Conservation (phyloP, 345 rosid genomes). For the Capsella bursapastoris region DNA sequence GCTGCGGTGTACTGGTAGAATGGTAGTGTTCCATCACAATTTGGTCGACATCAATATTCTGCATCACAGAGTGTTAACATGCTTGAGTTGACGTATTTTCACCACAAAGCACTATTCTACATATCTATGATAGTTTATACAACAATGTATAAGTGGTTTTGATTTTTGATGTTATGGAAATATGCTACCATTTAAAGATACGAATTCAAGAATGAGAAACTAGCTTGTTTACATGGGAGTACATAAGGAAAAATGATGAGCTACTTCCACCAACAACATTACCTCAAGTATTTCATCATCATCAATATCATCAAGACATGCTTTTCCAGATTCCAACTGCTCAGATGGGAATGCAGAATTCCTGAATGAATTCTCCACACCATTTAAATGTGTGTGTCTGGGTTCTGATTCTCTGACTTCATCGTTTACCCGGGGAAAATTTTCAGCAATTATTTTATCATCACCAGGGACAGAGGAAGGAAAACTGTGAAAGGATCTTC, state of each 20-base stretch:
- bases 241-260: slow-evolving; percentile 13
- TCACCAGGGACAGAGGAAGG: slow-evolving; percentile 40
- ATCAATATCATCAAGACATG: slow-evolving; percentile 64
- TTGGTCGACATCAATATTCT: slow-evolving; percentile 93
- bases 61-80: slow-evolving; percentile 44
- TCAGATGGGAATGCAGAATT: slow-evolving; percentile 46
- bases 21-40: slow-evolving; percentile 88
- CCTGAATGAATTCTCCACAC: slow-evolving; percentile 42
- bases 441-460: slow-evolving; percentile 44
- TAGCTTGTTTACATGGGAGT: slow-evolving; percentile 8
- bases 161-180: background rate
- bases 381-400: slow-evolving; percentile 39
- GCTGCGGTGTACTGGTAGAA: slow-evolving; percentile 72
- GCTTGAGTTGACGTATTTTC: slow-evolving; percentile 36
- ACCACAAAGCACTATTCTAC: slow-evolving; percentile 48
- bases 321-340: slow-evolving; percentile 44
- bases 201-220: slow-evolving; percentile 1
- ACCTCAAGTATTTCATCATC: slow-evolving; percentile 92
- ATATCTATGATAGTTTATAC: slow-evolving; percentile 12
- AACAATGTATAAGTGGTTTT: slow-evolving; percentile 25
- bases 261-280: slow-evolving; percentile 34
- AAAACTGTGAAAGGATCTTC: slow-evolving; percentile 41
- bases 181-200: slow-evolving; percentile 22
- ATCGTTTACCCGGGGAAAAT: slow-evolving; percentile 33
- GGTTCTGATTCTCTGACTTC: slow-evolving; percentile 43